Evolutionary conservation across 2,329 filamentous ascomycete genomes (phyloP), one percentile per base, ranked within the genome.

Genomic region (Xylariaceae sp.): DNA sequence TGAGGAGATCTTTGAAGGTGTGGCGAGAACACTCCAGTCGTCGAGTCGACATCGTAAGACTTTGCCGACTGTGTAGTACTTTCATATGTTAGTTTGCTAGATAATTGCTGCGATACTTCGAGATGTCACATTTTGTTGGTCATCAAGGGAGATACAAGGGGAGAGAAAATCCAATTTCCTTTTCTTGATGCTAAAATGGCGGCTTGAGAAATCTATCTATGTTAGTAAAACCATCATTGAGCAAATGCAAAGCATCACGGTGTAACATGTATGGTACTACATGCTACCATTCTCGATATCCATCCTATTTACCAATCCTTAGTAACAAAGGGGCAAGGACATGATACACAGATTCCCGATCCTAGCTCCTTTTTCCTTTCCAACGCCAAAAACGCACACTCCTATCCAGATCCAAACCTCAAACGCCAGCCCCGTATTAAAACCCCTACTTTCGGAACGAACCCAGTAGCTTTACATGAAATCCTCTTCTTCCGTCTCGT

Each of bases 401-500:
- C 15, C n/a, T 6, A 44, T 37, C 23, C 23, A 45, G n/a, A 11
- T 15, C 23, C 4, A 51, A 1, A 39, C 13, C 41, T 2, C 47
- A 13, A 51, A 57, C 58, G 41, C 45, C 44, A 17, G 23, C 23
- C 2, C 5, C 39, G 17, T 4, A 39, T 13, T 49, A n/a, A 49
- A 4, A 9, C 30, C 37, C 13, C 6, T n/a, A 48, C 9, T 1
- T 44, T 37, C 52, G 6, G 35, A 17, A 53, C 30, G 23, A 47
- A 5, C 17, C 30, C 10, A n/a, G 4, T 9, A 7, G 18, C 5
- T 13, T 61, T 57, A 71, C 52, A 71, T 70, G 49, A 69, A 69
- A 35, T 70, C 69, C 39, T 71, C 69, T 10, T 71, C 69, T 57
- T 72, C 69, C 15, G 69, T 71, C 61, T 72, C 69, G 30, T 72